Conservation (phyloP, 2,329 filamentous ascomycete genomes). For the Alternaria sp. region DNA sequence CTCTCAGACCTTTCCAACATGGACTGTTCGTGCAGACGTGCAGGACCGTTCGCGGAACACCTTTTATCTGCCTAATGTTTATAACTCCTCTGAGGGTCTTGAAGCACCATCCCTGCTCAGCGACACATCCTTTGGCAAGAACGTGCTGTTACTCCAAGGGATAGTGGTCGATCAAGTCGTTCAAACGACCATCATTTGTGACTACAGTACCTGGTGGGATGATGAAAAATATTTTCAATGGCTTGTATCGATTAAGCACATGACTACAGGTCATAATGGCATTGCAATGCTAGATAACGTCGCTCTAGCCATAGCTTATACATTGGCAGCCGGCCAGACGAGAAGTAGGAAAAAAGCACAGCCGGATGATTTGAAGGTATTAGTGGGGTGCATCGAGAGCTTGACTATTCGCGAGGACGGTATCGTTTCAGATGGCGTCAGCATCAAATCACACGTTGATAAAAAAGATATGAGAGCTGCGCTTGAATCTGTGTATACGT, state of each 20-base stretch:
- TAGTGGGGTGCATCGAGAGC: neutral
- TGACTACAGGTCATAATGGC: too few species aligned
- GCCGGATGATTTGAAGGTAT: fast-evolving
- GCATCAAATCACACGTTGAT: fast-evolving
- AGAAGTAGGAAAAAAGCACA: fast-evolving
- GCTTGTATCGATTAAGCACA: too few species aligned
- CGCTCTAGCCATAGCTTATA: neutral
- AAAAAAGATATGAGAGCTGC: too few species aligned
- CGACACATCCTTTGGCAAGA: neutral
- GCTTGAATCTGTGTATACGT: too few species aligned
- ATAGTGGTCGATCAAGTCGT: neutral
- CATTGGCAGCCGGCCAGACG: fast-evolving
- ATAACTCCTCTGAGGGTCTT: fast-evolving
- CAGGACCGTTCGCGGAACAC: too few species aligned
- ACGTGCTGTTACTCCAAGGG: neutral
- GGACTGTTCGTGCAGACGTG: neutral
- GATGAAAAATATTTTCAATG: neutral
- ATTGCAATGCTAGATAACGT: too few species aligned
- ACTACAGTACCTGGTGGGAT: too few species aligned
- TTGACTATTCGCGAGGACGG: neutral
- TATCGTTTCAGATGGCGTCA: fast-evolving
- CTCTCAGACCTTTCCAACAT: neutral
- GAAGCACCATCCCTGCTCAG: neutral
- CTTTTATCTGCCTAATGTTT: too few species aligned
- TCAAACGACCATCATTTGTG: too few species aligned